phyloP scores from a whole-genome alignment of 306 rosid genomes.

The Spatholobus suberectus region DNA sequence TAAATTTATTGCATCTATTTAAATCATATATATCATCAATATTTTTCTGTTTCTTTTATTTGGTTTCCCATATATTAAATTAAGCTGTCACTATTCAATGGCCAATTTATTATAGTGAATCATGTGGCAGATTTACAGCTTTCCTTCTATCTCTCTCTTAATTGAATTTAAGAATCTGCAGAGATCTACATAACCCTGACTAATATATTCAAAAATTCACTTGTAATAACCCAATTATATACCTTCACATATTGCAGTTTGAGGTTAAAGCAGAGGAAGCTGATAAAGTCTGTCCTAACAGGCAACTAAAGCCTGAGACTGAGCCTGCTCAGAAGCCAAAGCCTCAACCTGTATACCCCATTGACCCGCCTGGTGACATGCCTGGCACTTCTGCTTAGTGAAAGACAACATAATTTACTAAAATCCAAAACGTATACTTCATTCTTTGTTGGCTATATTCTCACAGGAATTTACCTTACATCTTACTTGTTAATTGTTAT shows the following conservation, averaged over 20 bases:
- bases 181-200: neutral
- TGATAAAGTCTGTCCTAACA: slow-evolving; percentile 66
- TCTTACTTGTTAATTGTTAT: slow-evolving; percentile 7
- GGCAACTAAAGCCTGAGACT: slow-evolving; percentile 62
- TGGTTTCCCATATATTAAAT: neutral
- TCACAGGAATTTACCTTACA: slow-evolving; percentile 5
- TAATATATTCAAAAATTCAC: neutral
- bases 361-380: slow-evolving; percentile 35
- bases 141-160: neutral
- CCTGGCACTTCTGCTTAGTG: slow-evolving; percentile 59
- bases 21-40: neutral
- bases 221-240: neutral
- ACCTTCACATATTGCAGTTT: slow-evolving; percentile 57
- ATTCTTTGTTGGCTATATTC: slow-evolving; percentile 6
- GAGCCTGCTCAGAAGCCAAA: slow-evolving; percentile 52
- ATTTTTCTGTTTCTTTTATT: neutral
- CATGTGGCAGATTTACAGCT: neutral
- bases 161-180: neutral
- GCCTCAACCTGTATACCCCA: slow-evolving; percentile 39
- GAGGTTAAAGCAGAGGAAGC: slow-evolving; percentile 52
- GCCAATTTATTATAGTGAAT: neutral
- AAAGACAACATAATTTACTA: slow-evolving; percentile 23
- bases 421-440: neutral
- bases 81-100: neutral
- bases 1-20: neutral